Base-by-base conservation (phyloP, 805 yeast genomes). In the Danielia reshetovae region DNA sequence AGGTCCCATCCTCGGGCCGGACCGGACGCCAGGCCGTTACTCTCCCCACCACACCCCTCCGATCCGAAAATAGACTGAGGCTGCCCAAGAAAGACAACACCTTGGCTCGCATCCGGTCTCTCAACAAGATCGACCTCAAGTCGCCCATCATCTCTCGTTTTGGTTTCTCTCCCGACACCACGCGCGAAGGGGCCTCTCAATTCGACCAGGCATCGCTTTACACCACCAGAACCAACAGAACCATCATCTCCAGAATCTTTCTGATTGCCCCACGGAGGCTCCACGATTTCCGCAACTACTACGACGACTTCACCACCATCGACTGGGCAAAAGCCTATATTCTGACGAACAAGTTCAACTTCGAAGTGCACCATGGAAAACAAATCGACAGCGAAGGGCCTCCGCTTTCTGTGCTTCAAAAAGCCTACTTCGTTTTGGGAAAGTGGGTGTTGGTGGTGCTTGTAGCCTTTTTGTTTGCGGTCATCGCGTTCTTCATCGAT, bases 291-390 rank as follows among this genome's bases (percentile, higher is more conserved):
- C 17, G 24, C 12, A 63, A 60, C 42, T 73, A 60, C 57, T 76
- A 76, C 49, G 77, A 76, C 48, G 80, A 76, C 52, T 76, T 75
- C 54, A 75, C 82, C 15, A 74, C 80, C 13, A 72, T 75, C 12
- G 82, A 76, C 53, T 76, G 81, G 81, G 69, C 73, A 2, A 63
- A 65, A 19, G 77, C 75, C 21, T 63, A 65, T 24, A 56, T 74
- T 19, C 56, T 58, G 35, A 71, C 70, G 33, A 67, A 74, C 23
- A 56, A 52, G 26, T 55, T 74, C 25, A 57, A 63, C 40, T 70
- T 57, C 41, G 53, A 55, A 30, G 46, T 75, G 28, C 51, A 62
- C 33, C 51, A 61, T 19, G 40, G 48, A 55, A 14, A 66, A 59
- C 32, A 54, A 49, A 37, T 49, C 24, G 39, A 33, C 8, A 36